Base-by-base conservation (phyloP, 768 basidiomycete genomes). In the Chlorophyllum brunneum region DNA sequence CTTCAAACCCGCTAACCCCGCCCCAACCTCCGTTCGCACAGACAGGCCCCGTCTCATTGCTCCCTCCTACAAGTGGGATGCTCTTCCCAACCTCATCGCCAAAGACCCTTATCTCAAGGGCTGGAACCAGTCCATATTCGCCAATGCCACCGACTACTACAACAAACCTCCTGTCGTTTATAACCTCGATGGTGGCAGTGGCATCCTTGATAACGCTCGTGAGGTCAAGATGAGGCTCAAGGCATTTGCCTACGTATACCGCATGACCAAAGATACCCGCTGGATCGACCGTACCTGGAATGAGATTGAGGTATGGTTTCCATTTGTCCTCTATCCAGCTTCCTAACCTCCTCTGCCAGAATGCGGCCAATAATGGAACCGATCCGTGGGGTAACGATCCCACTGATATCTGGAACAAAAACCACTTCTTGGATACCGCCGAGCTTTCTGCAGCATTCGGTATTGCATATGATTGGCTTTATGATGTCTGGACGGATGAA, bases 391-490 rank as follows among this genome's bases (percentile, higher is more conserved):
- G 93, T 16, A 75, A 81, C 2, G 68, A 69, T 48, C 72, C 72
- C 47, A 77, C 81, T 51, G 54, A 49, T 36, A 82, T 73, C 61
- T 99, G 95, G 97, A 97, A 98, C 70, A 75, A 84, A 4, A 56
- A 41, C 1, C 97, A 99, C 70, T 98, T 98, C 81, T 84, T 98
- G 40, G 95, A 95, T 65, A 73, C 81, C 16, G 95, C 86, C n/a
- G 95, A 98, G 67, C 77, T 97, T 58, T 83, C 83, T 15, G 83
- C 87, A 22, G 94, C 92, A 4, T 98, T 86, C 62, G 97, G 79
- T 26, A 88, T 94, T 56, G 95, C 86, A 1, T 99, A 98, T 61
- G 97, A 99, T 64, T 99, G 97, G 97, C 63, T 98, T 27, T 86
- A 97, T 67, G 87, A 93, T 48, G 72, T 78, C 48, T 95, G 88